Percentiles rank a stretch among this genome's conserved stretches.
These are phyloP conservation scores for Didymella lethalis DNA, from an alignment of 2,329 filamentous ascomycete species.

Conservation along the genomic window DNA sequence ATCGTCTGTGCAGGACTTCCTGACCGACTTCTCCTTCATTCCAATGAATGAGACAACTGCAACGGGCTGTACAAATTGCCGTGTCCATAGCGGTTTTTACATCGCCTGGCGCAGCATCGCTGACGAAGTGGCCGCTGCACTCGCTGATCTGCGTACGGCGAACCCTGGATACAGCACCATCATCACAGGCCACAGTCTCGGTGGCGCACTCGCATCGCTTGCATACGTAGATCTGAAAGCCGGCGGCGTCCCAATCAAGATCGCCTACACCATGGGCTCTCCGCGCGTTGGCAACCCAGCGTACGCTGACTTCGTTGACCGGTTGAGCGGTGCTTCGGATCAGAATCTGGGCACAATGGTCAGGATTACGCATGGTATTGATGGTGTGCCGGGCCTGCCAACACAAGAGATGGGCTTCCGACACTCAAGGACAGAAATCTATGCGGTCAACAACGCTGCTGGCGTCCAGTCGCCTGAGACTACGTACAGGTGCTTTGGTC, in stretches of 20 bases:
- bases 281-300: conserved; percentile 68
- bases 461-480: conserved; percentile 19
- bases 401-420: conserved; percentile 65
- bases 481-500: conserved; percentile 28
- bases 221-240: conserved; percentile 45
- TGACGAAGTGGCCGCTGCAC: conserved; percentile 49
- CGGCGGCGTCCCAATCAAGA: conserved; percentile 9
- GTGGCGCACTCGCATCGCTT: conserved; percentile 68
- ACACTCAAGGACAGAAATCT: conserved; percentile 74
- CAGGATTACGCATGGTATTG: conserved; percentile 71
- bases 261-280: conserved; percentile 54
- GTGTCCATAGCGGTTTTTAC: conserved; percentile 65
- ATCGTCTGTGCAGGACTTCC: conserved; percentile 23
- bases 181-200: conserved; percentile 71
- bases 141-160: conserved; percentile 54
- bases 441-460: conserved; percentile 18
- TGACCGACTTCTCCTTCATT: conserved; percentile 24
- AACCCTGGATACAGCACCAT: conserved; percentile 63
- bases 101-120: conserved; percentile 63
- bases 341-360: conserved; percentile 62
- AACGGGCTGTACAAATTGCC: conserved; percentile 53
- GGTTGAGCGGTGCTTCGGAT: conserved; percentile 52
- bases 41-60: conserved; percentile 18
- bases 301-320: conserved; percentile 58
- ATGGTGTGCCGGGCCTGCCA: conserved; percentile 72